Conservation (phyloP, 2,329 filamentous ascomycete genomes). For the Aureobasidium sp. region DNA sequence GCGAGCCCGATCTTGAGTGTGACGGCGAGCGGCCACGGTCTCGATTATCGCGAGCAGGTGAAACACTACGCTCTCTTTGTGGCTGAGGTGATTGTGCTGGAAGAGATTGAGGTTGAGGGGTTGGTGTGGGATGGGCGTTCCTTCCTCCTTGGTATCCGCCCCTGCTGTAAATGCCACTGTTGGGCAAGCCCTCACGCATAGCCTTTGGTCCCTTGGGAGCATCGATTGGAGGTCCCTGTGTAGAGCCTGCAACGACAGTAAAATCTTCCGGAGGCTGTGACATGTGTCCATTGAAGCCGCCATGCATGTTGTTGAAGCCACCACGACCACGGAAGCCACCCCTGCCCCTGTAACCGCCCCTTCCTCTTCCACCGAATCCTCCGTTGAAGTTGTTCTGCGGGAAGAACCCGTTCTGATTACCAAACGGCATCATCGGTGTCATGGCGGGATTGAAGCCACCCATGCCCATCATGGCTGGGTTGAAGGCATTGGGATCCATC, state of each 20-base stretch:
- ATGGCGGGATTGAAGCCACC: slow-evolving; percentile 5
- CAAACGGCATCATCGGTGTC: slow-evolving; percentile 7
- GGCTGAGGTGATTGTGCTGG: slow-evolving; percentile 12
- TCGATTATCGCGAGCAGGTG: slow-evolving; percentile 16
- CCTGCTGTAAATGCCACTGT: slow-evolving; percentile 65
- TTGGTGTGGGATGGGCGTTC: slow-evolving; percentile 31
- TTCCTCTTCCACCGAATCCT: slow-evolving; percentile 10
- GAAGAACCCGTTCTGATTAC: slow-evolving; percentile 10
- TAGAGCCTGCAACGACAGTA: slow-evolving; percentile 14
- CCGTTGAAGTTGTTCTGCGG: slow-evolving; percentile 4
- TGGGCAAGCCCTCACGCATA: slow-evolving; percentile 82
- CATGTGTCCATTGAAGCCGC: slow-evolving; percentile 20
- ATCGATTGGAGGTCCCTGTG: slow-evolving; percentile 30
- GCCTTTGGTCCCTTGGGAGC: slow-evolving; percentile 91
- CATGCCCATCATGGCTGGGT: slow-evolving; percentile 7
- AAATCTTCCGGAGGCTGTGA: slow-evolving; percentile 6
- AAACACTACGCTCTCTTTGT: slow-evolving; percentile 18
- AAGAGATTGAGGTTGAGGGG: slow-evolving; percentile 10
- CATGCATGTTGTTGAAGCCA: slow-evolving; percentile 22
- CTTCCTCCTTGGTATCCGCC: slow-evolving; percentile 29
- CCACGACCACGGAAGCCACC: slow-evolving; percentile 39
- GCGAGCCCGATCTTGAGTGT: slow-evolving; percentile 32
- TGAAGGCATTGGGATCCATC: slow-evolving; percentile 4
- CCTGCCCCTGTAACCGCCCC: slow-evolving; percentile 33
- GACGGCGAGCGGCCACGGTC: slow-evolving; percentile 13